Base-by-base conservation (phyloP, 2,329 filamentous ascomycete species). In the Penicillium occitanis region DNA sequence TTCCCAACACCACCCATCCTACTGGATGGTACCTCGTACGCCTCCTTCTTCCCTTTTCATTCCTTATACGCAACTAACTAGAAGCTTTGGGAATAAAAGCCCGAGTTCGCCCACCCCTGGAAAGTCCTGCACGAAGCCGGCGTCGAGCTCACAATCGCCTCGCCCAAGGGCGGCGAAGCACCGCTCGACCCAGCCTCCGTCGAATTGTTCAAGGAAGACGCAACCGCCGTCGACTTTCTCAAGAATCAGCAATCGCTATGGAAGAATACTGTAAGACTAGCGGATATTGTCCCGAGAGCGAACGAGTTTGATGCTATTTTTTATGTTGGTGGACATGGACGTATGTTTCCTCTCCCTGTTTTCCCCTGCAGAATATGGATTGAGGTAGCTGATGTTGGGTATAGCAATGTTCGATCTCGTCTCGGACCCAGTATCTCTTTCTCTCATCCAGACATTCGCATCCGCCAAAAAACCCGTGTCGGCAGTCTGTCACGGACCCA, bases 11-110 rank as follows among this genome's bases (percentile, higher is more conserved):
- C 53, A 75, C 77, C 68, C 77, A 79, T 64, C 84, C 84, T 10
- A 91, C 89, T 0, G 90, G 90, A 69, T 92, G 90, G 90, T 92
- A 87, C 74, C 80, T 92, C 72, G 87, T 89, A 80, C 59, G 82
- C 80, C 72, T n/a, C n/a, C n/a, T n/a, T n/a, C n/a, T n/a, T n/a
- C n/a, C n/a, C n/a, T n/a, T n/a, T n/a, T n/a, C n/a, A n/a, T n/a
- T n/a, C n/a, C n/a, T n/a, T n/a, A n/a, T n/a, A n/a, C n/a, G n/a
- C n/a, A n/a, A n/a, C n/a, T n/a, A n/a, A n/a, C n/a, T n/a, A n/a
- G n/a, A n/a, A n/a, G n/a, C n/a, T n/a, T n/a, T n/a, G n/a, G n/a
- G n/a, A n/a, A n/a, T n/a, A n/a, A n/a, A n/a, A n/a, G 82, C 80
- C 72, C 2, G 88, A 90, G 73, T 81, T 90, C 64, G 85, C 88